Evolutionary conservation across 2,329 filamentous ascomycete genomes (phyloP).

Genomic region (Fusarium circinatum): DNA sequence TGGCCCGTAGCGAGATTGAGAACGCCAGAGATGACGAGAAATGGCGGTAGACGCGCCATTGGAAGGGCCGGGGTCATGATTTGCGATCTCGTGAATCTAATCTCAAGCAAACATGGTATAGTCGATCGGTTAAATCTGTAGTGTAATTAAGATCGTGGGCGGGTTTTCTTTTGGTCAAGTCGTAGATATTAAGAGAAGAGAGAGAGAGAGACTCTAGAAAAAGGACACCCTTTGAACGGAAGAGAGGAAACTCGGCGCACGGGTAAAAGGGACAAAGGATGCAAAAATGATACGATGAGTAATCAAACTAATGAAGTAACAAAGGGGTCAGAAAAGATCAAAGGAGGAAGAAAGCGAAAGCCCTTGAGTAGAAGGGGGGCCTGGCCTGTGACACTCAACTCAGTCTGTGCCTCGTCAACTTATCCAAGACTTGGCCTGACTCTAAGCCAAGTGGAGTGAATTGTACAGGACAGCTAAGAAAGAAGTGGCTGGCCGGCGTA

Average conservation of each 20-base stretch:
- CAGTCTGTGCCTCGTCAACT: slow-evolving; percentile 24
- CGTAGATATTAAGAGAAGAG: slow-evolving; percentile 3
- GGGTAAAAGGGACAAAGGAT: slow-evolving; percentile 1
- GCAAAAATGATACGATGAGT: slow-evolving; percentile 1
- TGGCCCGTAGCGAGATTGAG: slow-evolving; percentile 49
- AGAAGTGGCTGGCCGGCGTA: slow-evolving; percentile 11
- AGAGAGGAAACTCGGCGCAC: slow-evolving; percentile 14
- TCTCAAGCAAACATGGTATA: slow-evolving; percentile 40
- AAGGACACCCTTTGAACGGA: slow-evolving; percentile 13
- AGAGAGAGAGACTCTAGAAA: slow-evolving; percentile 5
- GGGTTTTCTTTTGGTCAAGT: slow-evolving; percentile 1
- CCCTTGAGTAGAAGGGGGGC: slow-evolving; percentile 31
- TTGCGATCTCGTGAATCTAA: slow-evolving; percentile 31
- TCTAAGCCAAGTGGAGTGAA: neutral
- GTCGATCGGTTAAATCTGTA: slow-evolving; percentile 5
- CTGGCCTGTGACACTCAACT: slow-evolving; percentile 21
- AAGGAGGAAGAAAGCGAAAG: slow-evolving; percentile 25
- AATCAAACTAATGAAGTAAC: slow-evolving; percentile 22
- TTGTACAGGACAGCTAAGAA: neutral
- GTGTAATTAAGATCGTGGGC: slow-evolving; percentile 7
- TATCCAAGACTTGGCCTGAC: neutral
- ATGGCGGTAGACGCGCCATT: slow-evolving; percentile 51
- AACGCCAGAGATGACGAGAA: slow-evolving; percentile 50
- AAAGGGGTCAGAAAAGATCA: slow-evolving; percentile 25
- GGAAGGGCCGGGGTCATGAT: slow-evolving; percentile 44